Base-by-base conservation (phyloP, 805 yeast genomes). In the Candida hungchunana region DNA sequence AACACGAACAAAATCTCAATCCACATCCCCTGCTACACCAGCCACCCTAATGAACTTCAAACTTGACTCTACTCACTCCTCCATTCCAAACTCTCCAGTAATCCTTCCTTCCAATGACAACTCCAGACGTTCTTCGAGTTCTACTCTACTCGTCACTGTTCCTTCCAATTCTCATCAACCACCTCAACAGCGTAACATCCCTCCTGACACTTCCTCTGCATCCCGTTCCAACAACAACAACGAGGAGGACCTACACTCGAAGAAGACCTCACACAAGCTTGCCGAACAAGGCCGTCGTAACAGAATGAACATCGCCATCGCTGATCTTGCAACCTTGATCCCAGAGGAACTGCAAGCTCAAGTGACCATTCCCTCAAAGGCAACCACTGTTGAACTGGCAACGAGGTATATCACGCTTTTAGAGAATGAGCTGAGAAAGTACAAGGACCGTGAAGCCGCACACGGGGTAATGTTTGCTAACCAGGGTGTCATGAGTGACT, bases 231-330 rank as follows among this genome's bases (percentile, higher is more conserved):
- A 26, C 23, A 30, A 41, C 6, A 46, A 40, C 12, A 43, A 42
- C n/a, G 53, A 38, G 16, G 37, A 18, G 21, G 38, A 41, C 9
- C 40, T 40, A 13, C 40, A 35, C 27, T 16, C 47, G 22, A 57
- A 59, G 38, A 64, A 62, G 30, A 59, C 63, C 18, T 59, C 64
- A 1, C 98, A 90, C 60, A 89, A 90, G 56, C 71, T 86, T 12
- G 97, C 98, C 1, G 98, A 90, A 61, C 97, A 93, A 60, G 97
- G 96, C 12, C 71, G 98, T 35, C 73, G 98, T 49, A 89, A 90
- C 58, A 69, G 98, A 44, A 82, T 90, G 80, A 93, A 93, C 58
- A 63, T 68, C 37, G 97, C 97, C 0, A 78, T 90, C 20, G 77
- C 76, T 29, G 95, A 85, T 28, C 64, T 90, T 40, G 79, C 81